These are phyloP conservation scores for Phellinidium pouzarii DNA, from an alignment of 1,284 basidiomycete genomes.

Conservation along the genomic window DNA sequence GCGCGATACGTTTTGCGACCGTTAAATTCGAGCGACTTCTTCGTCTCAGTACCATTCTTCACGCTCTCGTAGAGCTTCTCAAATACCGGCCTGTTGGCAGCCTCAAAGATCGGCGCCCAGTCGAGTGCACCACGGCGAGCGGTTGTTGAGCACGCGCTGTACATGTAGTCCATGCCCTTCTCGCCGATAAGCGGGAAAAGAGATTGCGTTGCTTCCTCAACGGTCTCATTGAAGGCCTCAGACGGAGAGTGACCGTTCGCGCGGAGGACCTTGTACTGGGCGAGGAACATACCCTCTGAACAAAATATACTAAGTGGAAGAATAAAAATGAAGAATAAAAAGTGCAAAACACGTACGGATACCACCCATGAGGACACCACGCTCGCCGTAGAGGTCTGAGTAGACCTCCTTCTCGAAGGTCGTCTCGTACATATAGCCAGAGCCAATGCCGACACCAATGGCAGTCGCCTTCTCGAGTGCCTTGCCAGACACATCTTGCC, in stretches of 20 bases:
- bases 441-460: constrained; percentile 91
- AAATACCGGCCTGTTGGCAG: constrained; percentile 90
- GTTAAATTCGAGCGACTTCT: constrained; percentile 96
- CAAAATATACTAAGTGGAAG: constrained; percentile 20
- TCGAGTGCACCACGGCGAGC: constrained; percentile 97
- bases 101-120: constrained; percentile 98
- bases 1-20: constrained; percentile 88
- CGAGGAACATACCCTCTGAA: constrained; percentile 94
- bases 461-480: constrained; percentile 97
- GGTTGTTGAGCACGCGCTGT: constrained; percentile 96
- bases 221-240: constrained; percentile 99
- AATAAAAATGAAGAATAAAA: neutral
- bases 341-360: constrained; percentile 60
- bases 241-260: constrained; percentile 97
- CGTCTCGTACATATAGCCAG: constrained; percentile 97
- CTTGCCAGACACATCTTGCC: constrained; percentile 94
- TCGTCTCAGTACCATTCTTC: constrained; percentile 91
- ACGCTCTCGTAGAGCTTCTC: constrained; percentile 94
- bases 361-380: constrained; percentile 99
- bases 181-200: constrained; percentile 96
- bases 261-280: constrained; percentile 98
- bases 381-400: constrained; percentile 99
- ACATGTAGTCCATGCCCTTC: constrained; percentile 99
- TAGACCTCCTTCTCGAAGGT: constrained; percentile 99
- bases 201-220: constrained; percentile 98